Conservation (phyloP, 1,284 basidiomycete species). For the Marasmius tenuissimus region DNA sequence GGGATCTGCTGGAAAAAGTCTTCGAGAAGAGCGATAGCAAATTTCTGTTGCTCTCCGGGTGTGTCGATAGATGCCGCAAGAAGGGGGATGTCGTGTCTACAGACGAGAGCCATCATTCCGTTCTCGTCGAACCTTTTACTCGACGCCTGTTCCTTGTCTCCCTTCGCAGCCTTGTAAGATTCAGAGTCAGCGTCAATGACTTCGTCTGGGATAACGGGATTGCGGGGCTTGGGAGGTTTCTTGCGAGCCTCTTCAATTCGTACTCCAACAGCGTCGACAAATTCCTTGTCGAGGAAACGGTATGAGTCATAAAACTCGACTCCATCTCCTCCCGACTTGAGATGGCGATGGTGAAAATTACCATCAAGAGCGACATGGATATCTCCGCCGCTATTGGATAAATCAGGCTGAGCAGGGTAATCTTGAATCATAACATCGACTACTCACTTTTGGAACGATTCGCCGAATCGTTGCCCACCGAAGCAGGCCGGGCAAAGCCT, state of each 20-base stretch:
- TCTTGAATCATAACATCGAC: neutral
- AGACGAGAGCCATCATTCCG: neutral
- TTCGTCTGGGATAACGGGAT: neutral
- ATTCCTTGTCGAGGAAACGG: neutral
- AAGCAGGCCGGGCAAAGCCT: neutral
- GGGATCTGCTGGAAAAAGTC: neutral
- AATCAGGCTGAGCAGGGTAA: neutral
- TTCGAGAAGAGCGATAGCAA: neutral
- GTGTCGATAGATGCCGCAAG: neutral
- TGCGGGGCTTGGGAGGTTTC: neutral
- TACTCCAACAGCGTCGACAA: neutral
- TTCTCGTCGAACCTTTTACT: neutral
- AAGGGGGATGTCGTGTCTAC: neutral
- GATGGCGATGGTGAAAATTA: neutral
- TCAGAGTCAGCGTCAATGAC: neutral
- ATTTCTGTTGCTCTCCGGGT: neutral
- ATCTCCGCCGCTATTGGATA: neutral
- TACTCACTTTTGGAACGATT: neutral
- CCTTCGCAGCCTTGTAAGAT: neutral
- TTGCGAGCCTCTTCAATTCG: neutral
- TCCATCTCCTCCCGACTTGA: neutral
- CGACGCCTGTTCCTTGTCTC: neutral
- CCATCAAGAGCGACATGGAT: too few relatives aligned
- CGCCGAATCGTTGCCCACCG: neutral
- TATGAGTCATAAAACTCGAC: neutral